phyloP scores from a whole-genome alignment of 2,329 filamentous ascomycete genomes.

The Xylariaceae sp. region DNA sequence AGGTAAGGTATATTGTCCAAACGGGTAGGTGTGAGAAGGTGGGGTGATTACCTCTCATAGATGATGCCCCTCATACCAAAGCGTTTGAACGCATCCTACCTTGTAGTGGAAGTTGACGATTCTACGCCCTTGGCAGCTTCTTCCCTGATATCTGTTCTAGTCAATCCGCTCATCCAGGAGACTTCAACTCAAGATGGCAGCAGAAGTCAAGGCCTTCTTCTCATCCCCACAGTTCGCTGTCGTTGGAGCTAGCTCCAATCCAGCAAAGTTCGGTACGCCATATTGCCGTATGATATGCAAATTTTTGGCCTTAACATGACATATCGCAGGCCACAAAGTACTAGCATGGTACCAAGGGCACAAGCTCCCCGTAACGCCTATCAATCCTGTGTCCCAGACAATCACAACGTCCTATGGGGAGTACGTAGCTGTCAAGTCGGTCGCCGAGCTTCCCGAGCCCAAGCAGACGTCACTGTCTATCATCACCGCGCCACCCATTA shows the following conservation, averaged over 20 bases:
- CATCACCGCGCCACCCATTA: conserved; percentile 81
- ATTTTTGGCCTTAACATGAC: background rate
- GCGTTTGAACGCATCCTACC: no score
- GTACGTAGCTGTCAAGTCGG: conserved; percentile 63
- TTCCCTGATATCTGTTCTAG: background rate
- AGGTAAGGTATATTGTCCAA: no score
- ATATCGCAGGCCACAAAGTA: conserved; percentile 51
- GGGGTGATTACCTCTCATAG: no score
- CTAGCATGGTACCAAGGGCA: conserved; percentile 85
- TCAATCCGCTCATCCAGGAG: background rate
- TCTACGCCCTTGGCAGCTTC: no score
- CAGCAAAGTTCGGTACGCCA: conserved; percentile 65
- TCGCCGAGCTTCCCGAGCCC: conserved; percentile 64
- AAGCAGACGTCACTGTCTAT: conserved; percentile 74
- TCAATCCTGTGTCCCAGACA: conserved; percentile 70
- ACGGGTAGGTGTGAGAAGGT: no score
- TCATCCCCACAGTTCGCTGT: conserved; percentile 77
- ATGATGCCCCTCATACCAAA: no score
- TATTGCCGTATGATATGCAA: background rate
- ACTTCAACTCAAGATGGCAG: conserved; percentile 47
- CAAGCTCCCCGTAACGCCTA: conserved; percentile 71
- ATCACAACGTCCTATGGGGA: conserved; percentile 60
- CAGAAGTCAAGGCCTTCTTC: conserved; percentile 77
- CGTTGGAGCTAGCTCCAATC: conserved; percentile 82
- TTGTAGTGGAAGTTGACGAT: no score